Conservation (phyloP, 2,329 filamentous ascomycete species). For the Ophiocordyceps camponoti-saundersi region DNA sequence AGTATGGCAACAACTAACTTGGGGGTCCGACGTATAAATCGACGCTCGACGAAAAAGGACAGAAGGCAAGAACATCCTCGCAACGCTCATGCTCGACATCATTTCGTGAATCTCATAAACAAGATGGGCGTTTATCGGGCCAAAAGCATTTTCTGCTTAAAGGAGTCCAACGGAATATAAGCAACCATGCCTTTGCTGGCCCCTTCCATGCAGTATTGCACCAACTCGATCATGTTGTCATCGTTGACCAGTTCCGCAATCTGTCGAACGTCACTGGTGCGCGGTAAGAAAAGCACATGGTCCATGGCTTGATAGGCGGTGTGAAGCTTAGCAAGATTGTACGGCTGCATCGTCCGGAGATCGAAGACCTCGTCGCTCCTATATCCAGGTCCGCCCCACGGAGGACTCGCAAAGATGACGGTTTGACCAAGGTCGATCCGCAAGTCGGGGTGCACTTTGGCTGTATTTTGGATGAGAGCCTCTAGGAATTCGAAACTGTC, state of each 20-base stretch:
- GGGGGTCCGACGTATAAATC: too few relatives aligned
- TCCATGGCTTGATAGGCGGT: slow-evolving; percentile 40
- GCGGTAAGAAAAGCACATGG: slow-evolving; percentile 65
- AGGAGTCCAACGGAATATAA: slow-evolving; percentile 28
- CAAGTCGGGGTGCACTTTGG: slow-evolving; percentile 20
- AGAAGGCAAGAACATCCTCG: too few relatives aligned
- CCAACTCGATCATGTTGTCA: slow-evolving; percentile 47
- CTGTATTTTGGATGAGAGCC: slow-evolving; percentile 18
- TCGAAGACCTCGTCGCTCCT: slow-evolving; percentile 56
- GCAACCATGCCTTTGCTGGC: slow-evolving; percentile 70
- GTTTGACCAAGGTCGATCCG: slow-evolving; percentile 23
- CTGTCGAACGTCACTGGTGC: slow-evolving; percentile 70
- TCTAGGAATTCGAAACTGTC: slow-evolving; percentile 68
- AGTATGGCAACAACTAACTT: too few relatives aligned
- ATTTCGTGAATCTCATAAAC: too few relatives aligned
- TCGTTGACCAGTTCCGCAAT: slow-evolving; percentile 41
- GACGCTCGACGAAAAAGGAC: too few relatives aligned
- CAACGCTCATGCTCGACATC: too few relatives aligned
- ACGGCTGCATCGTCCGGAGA: slow-evolving; percentile 74
- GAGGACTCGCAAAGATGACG: slow-evolving; percentile 39
- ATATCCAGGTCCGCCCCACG: slow-evolving; percentile 43
- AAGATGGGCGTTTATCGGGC: not conserved
- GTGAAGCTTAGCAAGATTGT: slow-evolving; percentile 49
- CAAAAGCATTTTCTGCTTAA: not conserved
- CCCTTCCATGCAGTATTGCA: slow-evolving; percentile 84